phyloP scores from a whole-genome alignment of 164 flowering plant species.

The Nymphaea thermarum region DNA sequence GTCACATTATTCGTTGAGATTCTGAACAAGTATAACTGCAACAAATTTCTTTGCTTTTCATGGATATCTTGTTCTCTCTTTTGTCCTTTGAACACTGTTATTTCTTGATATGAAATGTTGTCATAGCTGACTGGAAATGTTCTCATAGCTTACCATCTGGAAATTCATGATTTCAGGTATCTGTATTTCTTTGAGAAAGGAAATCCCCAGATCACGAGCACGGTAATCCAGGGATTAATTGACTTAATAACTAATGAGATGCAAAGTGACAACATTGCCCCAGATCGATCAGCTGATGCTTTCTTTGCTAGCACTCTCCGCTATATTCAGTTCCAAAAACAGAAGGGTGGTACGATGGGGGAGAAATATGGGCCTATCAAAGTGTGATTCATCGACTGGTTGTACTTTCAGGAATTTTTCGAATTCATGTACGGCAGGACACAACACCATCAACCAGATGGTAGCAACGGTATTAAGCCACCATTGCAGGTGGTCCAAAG shows the following conservation, averaged over 20 bases:
- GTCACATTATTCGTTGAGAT: slow-evolving; percentile 83
- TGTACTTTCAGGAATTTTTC: not conserved
- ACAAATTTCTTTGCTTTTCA: not conserved
- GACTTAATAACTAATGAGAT: slow-evolving; percentile 73
- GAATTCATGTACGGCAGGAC: slow-evolving; percentile 4
- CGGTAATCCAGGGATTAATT: slow-evolving; percentile 60
- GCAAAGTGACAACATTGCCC: slow-evolving; percentile 55
- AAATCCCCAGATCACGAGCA: slow-evolving; percentile 65
- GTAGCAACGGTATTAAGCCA: not conserved
- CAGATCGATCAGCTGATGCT: slow-evolving; percentile 66
- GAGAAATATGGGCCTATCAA: slow-evolving; percentile 73
- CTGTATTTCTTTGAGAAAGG: slow-evolving; percentile 91
- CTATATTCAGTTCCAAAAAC: slow-evolving; percentile 84
- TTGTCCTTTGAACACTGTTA: not conserved
- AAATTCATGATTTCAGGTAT: slow-evolving; percentile 43
- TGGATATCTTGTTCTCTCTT: not conserved
- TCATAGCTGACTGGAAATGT: not conserved
- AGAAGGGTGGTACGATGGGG: slow-evolving; percentile 85
- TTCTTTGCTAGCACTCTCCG: slow-evolving; percentile 80
- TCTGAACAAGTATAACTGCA: slow-evolving; percentile 59
- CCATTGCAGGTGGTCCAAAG: not conserved
- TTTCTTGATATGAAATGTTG: too few relatives aligned
- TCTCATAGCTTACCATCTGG: not conserved
- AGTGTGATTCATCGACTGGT: slow-evolving; percentile 20
- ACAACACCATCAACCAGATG: not conserved